Conservation (phyloP, 345 rosid species). For the Crucihimalaya himalaica region DNA sequence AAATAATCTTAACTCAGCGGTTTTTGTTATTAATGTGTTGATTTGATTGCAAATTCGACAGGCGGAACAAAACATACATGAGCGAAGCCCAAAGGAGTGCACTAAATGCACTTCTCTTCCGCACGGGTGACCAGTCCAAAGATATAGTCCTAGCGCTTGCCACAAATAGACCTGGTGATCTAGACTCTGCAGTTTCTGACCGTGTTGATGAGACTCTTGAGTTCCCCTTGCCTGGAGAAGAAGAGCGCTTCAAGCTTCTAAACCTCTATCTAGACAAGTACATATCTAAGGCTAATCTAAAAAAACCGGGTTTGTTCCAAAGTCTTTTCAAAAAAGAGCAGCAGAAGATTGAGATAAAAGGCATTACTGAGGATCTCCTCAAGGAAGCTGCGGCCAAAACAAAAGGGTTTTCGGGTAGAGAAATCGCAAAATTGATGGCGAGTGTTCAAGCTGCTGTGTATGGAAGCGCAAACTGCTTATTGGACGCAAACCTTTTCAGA, state of each 20-base stretch:
- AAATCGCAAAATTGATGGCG: constrained; percentile 92
- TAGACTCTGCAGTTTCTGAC: constrained; percentile 91
- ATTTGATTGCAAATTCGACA: constrained; percentile 36
- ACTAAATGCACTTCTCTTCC: constrained; percentile 88
- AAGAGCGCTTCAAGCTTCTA: constrained; percentile 82
- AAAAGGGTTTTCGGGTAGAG: constrained; percentile 88
- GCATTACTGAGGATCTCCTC: constrained; percentile 68
- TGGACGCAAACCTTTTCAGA: constrained; percentile 69
- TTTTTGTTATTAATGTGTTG: constrained; percentile 3
- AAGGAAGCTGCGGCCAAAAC: constrained; percentile 87
- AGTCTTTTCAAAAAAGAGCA: constrained; percentile 57
- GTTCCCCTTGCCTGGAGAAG: constrained; percentile 84
- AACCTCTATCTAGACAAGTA: constrained; percentile 88
- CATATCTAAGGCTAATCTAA: constrained; percentile 66
- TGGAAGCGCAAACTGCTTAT: constrained; percentile 76
- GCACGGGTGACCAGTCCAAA: constrained; percentile 95
- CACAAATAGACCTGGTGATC: constrained; percentile 97
- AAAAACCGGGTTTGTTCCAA: constrained; percentile 55
- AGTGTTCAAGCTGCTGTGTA: constrained; percentile 92
- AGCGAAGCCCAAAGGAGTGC: constrained; percentile 99
- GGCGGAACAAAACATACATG: constrained; percentile 94
- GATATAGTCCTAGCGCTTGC: constrained; percentile 95
- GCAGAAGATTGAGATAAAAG: constrained; percentile 76
- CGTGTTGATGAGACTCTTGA: constrained; percentile 92
- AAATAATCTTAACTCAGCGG: constrained; percentile 2